Percentiles rank a stretch among this genome's conserved stretches.
phyloP scores from a whole-genome alignment of 305 asterid genomes.

The Fraxinus albicans region DNA sequence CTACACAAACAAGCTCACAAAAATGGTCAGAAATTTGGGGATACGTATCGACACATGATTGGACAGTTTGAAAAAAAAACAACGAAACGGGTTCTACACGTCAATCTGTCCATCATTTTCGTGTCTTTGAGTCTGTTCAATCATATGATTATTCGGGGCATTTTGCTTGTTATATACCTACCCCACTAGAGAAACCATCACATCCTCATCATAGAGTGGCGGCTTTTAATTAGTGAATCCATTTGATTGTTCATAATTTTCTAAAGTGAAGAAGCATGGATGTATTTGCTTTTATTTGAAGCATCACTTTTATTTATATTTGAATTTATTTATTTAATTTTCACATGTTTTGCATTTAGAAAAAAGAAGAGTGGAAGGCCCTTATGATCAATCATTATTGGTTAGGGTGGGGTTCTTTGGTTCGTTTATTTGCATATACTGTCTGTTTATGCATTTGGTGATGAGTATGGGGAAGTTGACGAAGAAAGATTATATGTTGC shows the following conservation, averaged over 20 bases:
- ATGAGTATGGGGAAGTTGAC: no score
- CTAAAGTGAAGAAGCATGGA: constrained; percentile 60
- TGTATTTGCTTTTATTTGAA: constrained; percentile 48
- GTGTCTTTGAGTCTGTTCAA: no score
- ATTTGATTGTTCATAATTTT: constrained; percentile 18
- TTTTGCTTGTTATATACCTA: not conserved
- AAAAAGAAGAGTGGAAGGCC: not conserved
- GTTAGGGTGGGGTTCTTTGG: constrained; percentile 2
- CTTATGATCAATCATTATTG: not conserved
- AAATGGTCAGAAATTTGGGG: no score
- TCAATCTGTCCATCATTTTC: no score
- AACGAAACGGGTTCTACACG: no score
- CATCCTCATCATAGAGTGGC: constrained; percentile 19
- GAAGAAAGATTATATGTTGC: no score
- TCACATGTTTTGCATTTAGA: not conserved
- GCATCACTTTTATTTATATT: constrained; percentile 25
- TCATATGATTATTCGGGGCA: no score
- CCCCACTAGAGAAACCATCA: constrained; percentile 19
- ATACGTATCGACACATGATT: no score
- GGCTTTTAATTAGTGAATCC: not conserved
- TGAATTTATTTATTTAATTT: not conserved
- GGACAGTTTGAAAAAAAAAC: no score
- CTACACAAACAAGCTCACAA: no score
- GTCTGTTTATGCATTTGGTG: no score
- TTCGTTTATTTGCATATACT: no score